These are phyloP conservation scores for Hypoxylon trugodes DNA, from an alignment of 495 filamentous ascomycete species.

Conservation along the genomic window DNA sequence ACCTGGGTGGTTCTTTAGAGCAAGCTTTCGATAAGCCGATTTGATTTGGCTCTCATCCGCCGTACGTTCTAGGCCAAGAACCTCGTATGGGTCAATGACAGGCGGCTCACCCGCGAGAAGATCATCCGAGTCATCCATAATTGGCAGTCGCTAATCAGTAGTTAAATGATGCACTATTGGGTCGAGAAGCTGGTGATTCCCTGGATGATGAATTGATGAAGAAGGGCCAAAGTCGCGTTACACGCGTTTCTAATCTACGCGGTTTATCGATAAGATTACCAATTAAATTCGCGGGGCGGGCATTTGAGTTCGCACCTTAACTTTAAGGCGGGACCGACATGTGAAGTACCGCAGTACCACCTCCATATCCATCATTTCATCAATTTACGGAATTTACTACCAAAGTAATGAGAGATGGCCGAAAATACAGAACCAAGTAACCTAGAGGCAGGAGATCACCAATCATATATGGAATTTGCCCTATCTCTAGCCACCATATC, in stretches of 20 bases:
- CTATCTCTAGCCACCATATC: slow-evolving; percentile 78
- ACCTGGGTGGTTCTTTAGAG: slow-evolving; percentile 91
- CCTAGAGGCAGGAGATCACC: slow-evolving; percentile 60
- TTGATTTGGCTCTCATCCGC: slow-evolving; percentile 78
- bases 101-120: slow-evolving; percentile 52
- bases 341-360: too few species aligned
- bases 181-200: neutral
- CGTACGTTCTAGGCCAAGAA: slow-evolving; percentile 72
- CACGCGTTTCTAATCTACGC: slow-evolving; percentile 23
- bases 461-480: slow-evolving; percentile 73
- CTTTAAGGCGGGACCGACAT: too few species aligned
- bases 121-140: slow-evolving; percentile 52
- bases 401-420: slow-evolving; percentile 13
- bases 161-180: neutral
- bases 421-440: slow-evolving; percentile 4
- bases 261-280: slow-evolving; percentile 30
- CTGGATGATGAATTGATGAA: neutral
- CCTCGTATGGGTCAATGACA: slow-evolving; percentile 80
- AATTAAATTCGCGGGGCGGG: slow-evolving; percentile 14
- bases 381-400: neutral
- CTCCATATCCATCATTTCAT: neutral
- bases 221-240: slow-evolving; percentile 21
- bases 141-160: neutral
- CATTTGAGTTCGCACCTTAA: too few species aligned
- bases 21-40: slow-evolving; percentile 85